Conservation (phyloP, 345 rosid species). For the Erysimum cheiranthoides region DNA sequence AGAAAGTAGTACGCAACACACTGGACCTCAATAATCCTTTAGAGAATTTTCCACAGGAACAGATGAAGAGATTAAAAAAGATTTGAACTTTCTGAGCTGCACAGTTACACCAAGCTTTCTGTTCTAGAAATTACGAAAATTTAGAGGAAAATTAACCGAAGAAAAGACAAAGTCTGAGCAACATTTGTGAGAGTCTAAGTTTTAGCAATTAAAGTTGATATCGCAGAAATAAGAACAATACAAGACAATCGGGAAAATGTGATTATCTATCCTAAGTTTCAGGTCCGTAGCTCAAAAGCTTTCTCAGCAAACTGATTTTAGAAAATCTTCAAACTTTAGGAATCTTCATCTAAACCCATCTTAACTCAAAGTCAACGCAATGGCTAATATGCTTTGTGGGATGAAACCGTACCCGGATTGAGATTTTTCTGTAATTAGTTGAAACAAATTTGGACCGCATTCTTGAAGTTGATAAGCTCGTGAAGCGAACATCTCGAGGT, state of each 20-base stretch:
- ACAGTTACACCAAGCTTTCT: neutral
- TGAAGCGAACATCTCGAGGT: conserved; percentile 18
- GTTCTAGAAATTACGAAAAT: neutral
- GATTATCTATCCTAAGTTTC: neutral
- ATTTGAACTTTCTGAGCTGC: conserved; percentile 16
- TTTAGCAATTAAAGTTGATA: conserved; percentile 18
- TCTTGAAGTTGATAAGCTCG: conserved; percentile 42
- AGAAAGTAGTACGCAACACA: neutral
- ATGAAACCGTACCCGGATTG: conserved; percentile 39
- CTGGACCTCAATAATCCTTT: neutral
- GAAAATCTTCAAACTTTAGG: neutral
- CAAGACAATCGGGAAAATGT: neutral
- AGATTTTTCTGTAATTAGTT: conserved; percentile 35
- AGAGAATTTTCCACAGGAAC: no score
- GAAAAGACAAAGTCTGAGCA: neutral
- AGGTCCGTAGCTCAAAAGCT: conserved; percentile 4
- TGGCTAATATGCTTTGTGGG: conserved; percentile 13
- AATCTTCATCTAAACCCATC: neutral
- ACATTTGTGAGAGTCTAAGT: neutral
- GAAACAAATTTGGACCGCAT: conserved; percentile 46
- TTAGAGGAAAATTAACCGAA: neutral
- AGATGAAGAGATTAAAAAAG: neutral
- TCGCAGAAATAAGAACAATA: neutral
- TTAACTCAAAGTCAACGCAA: conserved; percentile 30
- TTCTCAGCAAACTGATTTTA: neutral